phyloP scores from a whole-genome alignment of 495 filamentous ascomycete species.

The Beverwykella pulmonaria region DNA sequence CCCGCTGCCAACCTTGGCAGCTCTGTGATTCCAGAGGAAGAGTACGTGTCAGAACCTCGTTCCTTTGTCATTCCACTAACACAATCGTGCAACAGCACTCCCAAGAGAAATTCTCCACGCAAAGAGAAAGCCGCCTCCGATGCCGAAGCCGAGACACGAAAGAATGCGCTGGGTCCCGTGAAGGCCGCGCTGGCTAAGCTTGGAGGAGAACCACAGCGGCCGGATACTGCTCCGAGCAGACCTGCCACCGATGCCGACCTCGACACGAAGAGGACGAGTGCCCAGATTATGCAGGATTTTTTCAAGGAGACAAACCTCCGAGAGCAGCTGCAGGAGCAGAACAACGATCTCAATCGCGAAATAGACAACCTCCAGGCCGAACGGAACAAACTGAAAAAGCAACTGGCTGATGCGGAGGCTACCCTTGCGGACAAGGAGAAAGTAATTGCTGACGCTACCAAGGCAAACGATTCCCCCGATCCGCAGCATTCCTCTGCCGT shows the following conservation, averaged over 20 bases:
- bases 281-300: slow-evolving; percentile 37
- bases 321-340: slow-evolving; percentile 32
- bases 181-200: slow-evolving; percentile 23
- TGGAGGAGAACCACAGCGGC: slow-evolving; percentile 10
- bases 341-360: slow-evolving; percentile 22
- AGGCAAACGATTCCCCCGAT: neutral
- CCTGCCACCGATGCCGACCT: slow-evolving; percentile 22
- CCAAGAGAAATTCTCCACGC: neutral
- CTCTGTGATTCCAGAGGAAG: slow-evolving; percentile 17
- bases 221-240: slow-evolving; percentile 30
- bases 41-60: slow-evolving; percentile 12
- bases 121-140: slow-evolving; percentile 34
- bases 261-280: slow-evolving; percentile 22
- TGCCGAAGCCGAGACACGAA: slow-evolving; percentile 28
- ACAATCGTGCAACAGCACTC: slow-evolving; percentile 1
- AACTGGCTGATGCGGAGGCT: slow-evolving; percentile 28
- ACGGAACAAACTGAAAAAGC: slow-evolving; percentile 26
- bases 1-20: neutral
- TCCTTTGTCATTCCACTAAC: slow-evolving; percentile 8
- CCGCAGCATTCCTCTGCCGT: slow-evolving; percentile 14
- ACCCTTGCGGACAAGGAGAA: slow-evolving; percentile 29
- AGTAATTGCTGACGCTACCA: slow-evolving; percentile 9
- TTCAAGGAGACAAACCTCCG: slow-evolving; percentile 35
- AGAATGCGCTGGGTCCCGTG: slow-evolving; percentile 12
- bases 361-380: slow-evolving; percentile 29